A percentile compares a stretch with the other conserved stretches of the same genome.
These are phyloP conservation scores for Ogataea populi-albae DNA, from an alignment of 805 yeast species.

Conservation along the genomic window DNA sequence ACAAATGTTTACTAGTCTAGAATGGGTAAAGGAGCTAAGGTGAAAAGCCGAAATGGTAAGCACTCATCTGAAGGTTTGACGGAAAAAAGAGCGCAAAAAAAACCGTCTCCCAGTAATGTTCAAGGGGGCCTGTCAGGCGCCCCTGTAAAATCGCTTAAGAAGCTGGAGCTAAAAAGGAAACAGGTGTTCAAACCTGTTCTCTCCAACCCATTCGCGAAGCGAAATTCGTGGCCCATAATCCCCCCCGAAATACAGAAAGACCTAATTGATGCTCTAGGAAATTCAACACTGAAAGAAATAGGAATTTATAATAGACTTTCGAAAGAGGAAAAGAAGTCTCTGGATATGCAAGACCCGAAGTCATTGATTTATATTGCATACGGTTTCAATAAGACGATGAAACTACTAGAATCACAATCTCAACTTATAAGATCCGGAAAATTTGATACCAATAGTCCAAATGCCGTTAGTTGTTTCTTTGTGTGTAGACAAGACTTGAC, in stretches of 20 bases:
- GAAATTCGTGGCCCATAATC: constrained; percentile 39
- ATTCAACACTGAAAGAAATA: constrained; percentile 12
- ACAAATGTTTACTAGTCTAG: no score
- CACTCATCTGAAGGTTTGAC: no score
- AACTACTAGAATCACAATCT: constrained; percentile 45
- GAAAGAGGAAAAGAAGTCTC: constrained; percentile 25
- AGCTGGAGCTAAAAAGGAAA: constrained; percentile 46
- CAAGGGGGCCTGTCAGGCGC: no score
- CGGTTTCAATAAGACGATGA: constrained; percentile 58
- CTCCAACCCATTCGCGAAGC: constrained; percentile 58
- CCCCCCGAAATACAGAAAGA: constrained; percentile 32
- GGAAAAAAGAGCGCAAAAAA: constrained; percentile 3
- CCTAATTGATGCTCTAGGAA: constrained; percentile 27
- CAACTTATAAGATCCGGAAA: constrained; percentile 16
- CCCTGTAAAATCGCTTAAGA: no score
- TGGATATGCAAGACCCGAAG: constrained; percentile 28
- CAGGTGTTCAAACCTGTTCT: constrained; percentile 64
- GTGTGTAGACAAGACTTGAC: constrained; percentile 46
- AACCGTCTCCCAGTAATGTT: constrained; percentile 2
- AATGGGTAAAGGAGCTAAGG: no score
- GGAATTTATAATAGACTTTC: constrained; percentile 17
- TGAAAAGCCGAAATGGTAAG: no score
- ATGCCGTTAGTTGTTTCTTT: constrained; percentile 42
- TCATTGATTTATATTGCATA: constrained; percentile 29
- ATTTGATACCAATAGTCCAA: constrained; percentile 18